Evolutionary conservation across 169 alveolate species (phyloP).

Genomic region (Theileria parva): DNA sequence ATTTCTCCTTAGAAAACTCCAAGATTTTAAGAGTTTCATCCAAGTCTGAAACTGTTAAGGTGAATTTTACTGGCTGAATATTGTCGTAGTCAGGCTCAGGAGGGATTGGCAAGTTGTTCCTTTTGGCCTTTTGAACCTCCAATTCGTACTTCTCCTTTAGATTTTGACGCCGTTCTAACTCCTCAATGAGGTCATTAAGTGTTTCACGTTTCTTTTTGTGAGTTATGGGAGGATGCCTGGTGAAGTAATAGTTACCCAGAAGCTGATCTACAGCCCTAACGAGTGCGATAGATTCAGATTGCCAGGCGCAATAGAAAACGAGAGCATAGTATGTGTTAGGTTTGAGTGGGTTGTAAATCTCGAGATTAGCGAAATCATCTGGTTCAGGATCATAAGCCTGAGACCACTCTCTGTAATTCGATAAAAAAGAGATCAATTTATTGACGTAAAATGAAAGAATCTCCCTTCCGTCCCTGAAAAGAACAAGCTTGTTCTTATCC

Average conservation of each 20-base stretch:
- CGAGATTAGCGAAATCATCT: conserved; percentile 23
- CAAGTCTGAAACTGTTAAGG: conserved; percentile 16
- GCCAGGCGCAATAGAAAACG: conserved; percentile 66
- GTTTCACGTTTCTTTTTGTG: conserved; percentile 15
- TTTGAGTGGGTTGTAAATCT: conserved; percentile 46
- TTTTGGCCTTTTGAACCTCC: conserved; percentile 33
- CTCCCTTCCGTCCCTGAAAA: conserved; percentile 46
- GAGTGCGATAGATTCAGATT: conserved; percentile 60
- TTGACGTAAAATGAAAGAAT: conserved; percentile 52
- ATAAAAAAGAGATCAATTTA: conserved; percentile 33
- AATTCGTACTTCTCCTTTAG: conserved; percentile 21
- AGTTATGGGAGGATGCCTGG: conserved; percentile 58
- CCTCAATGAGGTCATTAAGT: conserved; percentile 24
- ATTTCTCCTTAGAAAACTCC: conserved; percentile 16
- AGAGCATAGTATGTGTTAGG: conserved; percentile 57
- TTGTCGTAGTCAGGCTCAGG: conserved; percentile 46
- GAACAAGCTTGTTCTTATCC: conserved; percentile 55
- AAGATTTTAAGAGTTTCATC: conserved; percentile 27
- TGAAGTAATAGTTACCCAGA: conserved; percentile 29
- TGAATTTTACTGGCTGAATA: conserved; percentile 40
- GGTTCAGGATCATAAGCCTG: conserved; percentile 36
- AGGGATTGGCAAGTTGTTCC: conserved; percentile 48
- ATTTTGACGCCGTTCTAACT: conserved; percentile 24
- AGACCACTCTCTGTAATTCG: conserved; percentile 57
- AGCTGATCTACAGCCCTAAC: conserved; percentile 51